Percentiles rank a stretch among this genome's conserved stretches.
phyloP scores from a whole-genome alignment of 164 flowering plant genomes.

The Stephania japonica region DNA sequence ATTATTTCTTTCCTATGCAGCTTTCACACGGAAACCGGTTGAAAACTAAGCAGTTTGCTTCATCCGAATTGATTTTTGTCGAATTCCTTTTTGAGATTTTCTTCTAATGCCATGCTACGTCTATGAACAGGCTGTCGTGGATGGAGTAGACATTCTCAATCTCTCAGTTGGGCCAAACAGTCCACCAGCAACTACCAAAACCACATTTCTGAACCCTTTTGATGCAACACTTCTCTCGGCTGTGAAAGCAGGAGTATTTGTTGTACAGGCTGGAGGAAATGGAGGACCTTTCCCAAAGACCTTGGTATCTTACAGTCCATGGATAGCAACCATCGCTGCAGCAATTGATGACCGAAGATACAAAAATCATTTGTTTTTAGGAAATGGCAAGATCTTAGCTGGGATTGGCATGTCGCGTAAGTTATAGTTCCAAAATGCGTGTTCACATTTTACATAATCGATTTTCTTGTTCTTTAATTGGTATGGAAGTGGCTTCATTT shows the following conservation, averaged over 20 bases:
- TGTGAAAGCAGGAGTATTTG: constrained; percentile 96
- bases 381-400: constrained; percentile 78
- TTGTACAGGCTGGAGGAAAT: constrained; percentile 98
- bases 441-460: not conserved
- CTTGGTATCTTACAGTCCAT: constrained; percentile 90
- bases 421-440: constrained; percentile 19
- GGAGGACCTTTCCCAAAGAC: constrained; percentile 97
- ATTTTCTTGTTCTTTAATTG: not conserved
- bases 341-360: constrained; percentile 94
- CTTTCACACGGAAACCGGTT: not conserved
- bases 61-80: not conserved
- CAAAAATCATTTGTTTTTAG: constrained; percentile 79
- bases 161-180: constrained; percentile 95
- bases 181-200: constrained; percentile 82
- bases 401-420: constrained; percentile 92
- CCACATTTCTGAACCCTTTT: constrained; percentile 86
- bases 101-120: constrained; percentile 1
- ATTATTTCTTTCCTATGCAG: not conserved
- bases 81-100: not conserved
- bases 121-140: constrained; percentile 81
- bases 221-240: constrained; percentile 92
- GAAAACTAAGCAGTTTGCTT: not conserved
- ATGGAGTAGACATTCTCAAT: constrained; percentile 96
- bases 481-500: not conserved
- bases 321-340: constrained; percentile 96